Evolutionary conservation across 2,329 filamentous ascomycete species (phyloP).

Genomic region (Aschersonia sp.): DNA sequence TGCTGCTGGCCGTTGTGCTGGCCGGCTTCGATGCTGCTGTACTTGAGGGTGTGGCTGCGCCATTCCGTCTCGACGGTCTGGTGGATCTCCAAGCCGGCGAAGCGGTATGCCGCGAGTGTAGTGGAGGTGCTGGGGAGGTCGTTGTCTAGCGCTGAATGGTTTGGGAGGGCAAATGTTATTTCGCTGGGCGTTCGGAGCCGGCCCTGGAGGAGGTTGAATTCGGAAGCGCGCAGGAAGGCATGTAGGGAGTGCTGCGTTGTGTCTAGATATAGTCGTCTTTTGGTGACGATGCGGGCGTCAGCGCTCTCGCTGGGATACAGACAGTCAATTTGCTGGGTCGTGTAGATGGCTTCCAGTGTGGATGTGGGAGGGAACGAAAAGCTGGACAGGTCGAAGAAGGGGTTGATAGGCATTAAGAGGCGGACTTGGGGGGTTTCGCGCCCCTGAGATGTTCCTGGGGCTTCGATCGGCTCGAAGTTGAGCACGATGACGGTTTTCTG

Average conservation of each 20-base stretch:
- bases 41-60: slow-evolving; percentile 29
- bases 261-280: slow-evolving; percentile 22
- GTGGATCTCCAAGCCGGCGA: slow-evolving; percentile 38
- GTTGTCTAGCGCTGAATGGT: not conserved
- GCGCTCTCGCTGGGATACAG: slow-evolving; percentile 30
- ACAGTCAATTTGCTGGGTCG: slow-evolving; percentile 22
- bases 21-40: slow-evolving; percentile 37
- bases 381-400: slow-evolving; percentile 12
- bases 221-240: slow-evolving; percentile 28
- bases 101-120: slow-evolving; percentile 19
- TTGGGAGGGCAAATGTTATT: slow-evolving; percentile 16
- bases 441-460: not conserved
- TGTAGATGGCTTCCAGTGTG: slow-evolving; percentile 16
- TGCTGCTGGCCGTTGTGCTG: slow-evolving; percentile 35
- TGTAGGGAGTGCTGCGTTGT: slow-evolving; percentile 21
- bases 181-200: slow-evolving; percentile 24
- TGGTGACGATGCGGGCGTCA: slow-evolving; percentile 29
- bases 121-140: not conserved
- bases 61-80: slow-evolving; percentile 27
- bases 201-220: slow-evolving; percentile 28
- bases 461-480: slow-evolving; percentile 25
- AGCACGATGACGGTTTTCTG: slow-evolving; percentile 25
- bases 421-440: slow-evolving; percentile 11
- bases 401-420: slow-evolving; percentile 16
- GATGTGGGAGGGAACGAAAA: slow-evolving; percentile 15